A percentile compares a stretch with the other conserved stretches of the same genome.
Conservation (phyloP, 129 eudicot species). For the Logfia minima region DNA sequence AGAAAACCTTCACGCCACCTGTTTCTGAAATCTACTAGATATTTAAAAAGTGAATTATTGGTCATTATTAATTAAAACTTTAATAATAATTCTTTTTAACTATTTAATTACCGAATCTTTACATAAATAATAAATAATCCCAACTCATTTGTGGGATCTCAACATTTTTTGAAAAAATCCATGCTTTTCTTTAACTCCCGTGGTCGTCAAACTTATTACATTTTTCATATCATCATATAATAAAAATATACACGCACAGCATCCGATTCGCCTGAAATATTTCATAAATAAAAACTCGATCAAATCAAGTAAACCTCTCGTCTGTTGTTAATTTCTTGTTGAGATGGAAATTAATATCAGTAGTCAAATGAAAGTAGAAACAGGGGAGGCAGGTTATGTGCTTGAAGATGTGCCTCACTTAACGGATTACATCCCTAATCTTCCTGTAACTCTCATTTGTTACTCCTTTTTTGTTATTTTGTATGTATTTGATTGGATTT, state of each 20-base stretch:
- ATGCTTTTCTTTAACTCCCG: slow-evolving; percentile 12
- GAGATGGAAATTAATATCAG: slow-evolving; percentile 10
- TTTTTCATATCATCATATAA: background rate
- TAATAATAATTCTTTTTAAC: background rate
- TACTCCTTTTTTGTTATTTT: background rate
- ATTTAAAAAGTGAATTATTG: background rate
- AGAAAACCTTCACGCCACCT: background rate
- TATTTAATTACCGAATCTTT: background rate
- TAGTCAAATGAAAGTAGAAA: slow-evolving; percentile 58
- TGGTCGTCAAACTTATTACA: slow-evolving; percentile 15
- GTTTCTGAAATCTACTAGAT: background rate
- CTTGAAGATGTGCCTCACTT: slow-evolving; percentile 98
- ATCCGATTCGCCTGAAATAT: slow-evolving; percentile 17
- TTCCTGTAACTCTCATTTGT: slow-evolving; percentile 43
- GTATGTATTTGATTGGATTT: slow-evolving; percentile 8
- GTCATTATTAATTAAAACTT: too few species aligned
- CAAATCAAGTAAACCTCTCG: slow-evolving; percentile 22
- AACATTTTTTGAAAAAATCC: slow-evolving; percentile 20
- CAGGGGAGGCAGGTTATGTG: slow-evolving; percentile 72
- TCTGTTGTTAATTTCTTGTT: slow-evolving; percentile 2
- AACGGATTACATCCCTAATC: slow-evolving; percentile 73
- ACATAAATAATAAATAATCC: slow-evolving; percentile 7
- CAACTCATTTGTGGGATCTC: slow-evolving; percentile 18
- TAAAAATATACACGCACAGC: slow-evolving; percentile 5
- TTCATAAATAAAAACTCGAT: slow-evolving; percentile 7